These are phyloP conservation scores for Sphagnum fallax DNA, from an alignment of 228 moss, liverwort and hornwort species.

Conservation along the genomic window DNA sequence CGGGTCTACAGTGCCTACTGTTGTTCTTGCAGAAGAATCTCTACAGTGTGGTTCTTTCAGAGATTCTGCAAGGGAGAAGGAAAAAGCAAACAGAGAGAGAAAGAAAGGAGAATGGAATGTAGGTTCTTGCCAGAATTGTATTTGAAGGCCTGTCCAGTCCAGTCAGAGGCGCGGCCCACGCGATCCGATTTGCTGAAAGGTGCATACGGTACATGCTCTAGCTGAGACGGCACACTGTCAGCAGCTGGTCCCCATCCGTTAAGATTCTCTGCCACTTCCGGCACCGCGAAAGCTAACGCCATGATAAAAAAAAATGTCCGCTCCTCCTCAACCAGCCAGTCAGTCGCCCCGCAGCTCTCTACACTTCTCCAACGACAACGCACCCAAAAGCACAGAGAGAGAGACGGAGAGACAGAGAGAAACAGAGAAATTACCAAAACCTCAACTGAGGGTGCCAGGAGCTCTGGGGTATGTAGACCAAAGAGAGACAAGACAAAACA, in stretches of 20 bases:
- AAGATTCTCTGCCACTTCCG: constrained; percentile 80
- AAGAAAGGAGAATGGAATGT: background rate
- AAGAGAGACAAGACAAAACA: too few species aligned
- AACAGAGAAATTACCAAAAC: too few species aligned
- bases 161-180: constrained; percentile 88
- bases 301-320: background rate
- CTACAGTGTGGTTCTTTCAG: background rate
- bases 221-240: constrained; percentile 58
- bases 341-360: too few species aligned
- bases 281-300: constrained; percentile 66
- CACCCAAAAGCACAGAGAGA: too few species aligned
- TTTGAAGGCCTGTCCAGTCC: constrained; percentile 87
- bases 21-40: too few species aligned
- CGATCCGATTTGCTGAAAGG: constrained; percentile 97
- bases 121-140: constrained; percentile 20
- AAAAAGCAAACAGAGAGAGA: background rate
- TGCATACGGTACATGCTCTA: constrained; percentile 97
- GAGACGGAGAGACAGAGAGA: too few species aligned
- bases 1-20: too few species aligned
- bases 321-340: background rate
- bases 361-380: too few species aligned
- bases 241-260: constrained; percentile 97
- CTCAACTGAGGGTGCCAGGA: too few species aligned
- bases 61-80: background rate
- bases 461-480: too few species aligned